Percentiles rank a stretch among this genome's conserved stretches.
Evolutionary conservation across 495 filamentous ascomycete species (phyloP).

Genomic region (Tetracladium setigerum): DNA sequence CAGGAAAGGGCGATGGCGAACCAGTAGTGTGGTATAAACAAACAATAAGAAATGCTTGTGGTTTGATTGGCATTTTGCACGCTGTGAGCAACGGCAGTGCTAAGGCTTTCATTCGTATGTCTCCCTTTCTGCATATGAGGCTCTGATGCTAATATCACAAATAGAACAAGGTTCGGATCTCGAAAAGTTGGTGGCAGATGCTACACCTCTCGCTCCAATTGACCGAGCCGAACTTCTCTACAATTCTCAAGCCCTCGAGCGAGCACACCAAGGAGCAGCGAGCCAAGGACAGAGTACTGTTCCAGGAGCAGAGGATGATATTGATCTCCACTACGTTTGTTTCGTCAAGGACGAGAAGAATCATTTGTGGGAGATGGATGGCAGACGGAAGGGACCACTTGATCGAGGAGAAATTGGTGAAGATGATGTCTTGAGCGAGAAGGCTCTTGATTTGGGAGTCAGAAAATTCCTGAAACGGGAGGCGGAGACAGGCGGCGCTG

Average conservation of each 20-base stretch:
- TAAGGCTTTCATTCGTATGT: conserved; percentile 36
- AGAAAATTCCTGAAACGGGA: conserved; percentile 62
- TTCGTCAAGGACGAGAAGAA: conserved; percentile 68
- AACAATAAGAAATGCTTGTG: conserved; percentile 83
- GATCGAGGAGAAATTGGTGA: conserved; percentile 55
- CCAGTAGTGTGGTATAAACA: conserved; percentile 79
- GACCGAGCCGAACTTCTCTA: conserved; percentile 67
- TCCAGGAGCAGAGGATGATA: conserved; percentile 56
- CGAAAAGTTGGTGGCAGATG: conserved; percentile 32
- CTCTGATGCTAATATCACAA: conserved; percentile 5
- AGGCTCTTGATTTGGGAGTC: conserved; percentile 55
- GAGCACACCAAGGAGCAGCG: conserved; percentile 65
- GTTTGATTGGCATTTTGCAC: conserved; percentile 76
- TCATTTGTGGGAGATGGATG: conserved; percentile 81
- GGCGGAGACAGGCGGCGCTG: conserved; percentile 40
- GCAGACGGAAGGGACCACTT: conserved; percentile 68
- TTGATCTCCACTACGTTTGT: conserved; percentile 77
- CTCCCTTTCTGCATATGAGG: neutral
- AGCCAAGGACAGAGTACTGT: conserved; percentile 63
- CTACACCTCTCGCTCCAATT: conserved; percentile 42
- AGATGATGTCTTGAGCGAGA: conserved; percentile 62
- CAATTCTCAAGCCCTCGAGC: conserved; percentile 59
- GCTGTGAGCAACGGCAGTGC: conserved; percentile 51
- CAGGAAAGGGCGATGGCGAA: conserved; percentile 31
- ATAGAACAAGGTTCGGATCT: conserved; percentile 35